Conservation (phyloP, 2,329 filamentous ascomycete genomes). For the Epichloe scottii region DNA sequence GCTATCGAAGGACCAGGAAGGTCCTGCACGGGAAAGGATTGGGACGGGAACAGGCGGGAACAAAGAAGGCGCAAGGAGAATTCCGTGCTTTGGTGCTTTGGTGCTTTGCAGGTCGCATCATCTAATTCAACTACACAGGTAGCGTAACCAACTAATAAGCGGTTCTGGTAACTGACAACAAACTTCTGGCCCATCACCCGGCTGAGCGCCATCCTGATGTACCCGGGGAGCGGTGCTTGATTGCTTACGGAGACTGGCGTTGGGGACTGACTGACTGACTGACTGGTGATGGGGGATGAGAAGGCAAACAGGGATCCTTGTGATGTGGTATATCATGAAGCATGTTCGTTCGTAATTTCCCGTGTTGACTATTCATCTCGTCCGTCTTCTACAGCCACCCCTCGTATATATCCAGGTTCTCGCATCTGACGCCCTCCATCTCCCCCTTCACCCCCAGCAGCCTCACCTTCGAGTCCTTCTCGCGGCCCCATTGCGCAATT, state of each 20-base stretch:
- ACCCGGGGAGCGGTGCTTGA: too few species aligned
- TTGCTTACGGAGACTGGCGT: too few species aligned
- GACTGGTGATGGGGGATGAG: too few species aligned
- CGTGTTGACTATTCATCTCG: too few species aligned
- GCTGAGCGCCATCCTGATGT: too few species aligned
- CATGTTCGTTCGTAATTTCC: too few species aligned
- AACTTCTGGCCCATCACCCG: not conserved
- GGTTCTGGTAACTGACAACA: conserved; percentile 2
- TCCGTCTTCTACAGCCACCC: conserved; percentile 26
- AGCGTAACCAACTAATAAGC: not conserved
- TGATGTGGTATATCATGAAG: too few species aligned
- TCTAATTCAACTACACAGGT: not conserved
- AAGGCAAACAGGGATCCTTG: too few species aligned
- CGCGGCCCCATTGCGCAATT: conserved; percentile 50
- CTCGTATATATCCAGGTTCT: conserved; percentile 30
- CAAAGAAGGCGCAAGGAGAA: not conserved
- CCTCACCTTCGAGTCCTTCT: conserved; percentile 50
- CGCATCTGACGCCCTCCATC: conserved; percentile 49
- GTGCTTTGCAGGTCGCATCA: too few species aligned
- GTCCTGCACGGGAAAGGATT: not conserved
- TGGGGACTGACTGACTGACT: too few species aligned
- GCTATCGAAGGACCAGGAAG: not conserved
- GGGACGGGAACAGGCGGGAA: too few species aligned
- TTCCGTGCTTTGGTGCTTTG: too few species aligned
- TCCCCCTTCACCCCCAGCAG: conserved; percentile 56